Evolutionary conservation across 495 filamentous ascomycete species (phyloP).

Genomic region (Aspergillus bridgeri): DNA sequence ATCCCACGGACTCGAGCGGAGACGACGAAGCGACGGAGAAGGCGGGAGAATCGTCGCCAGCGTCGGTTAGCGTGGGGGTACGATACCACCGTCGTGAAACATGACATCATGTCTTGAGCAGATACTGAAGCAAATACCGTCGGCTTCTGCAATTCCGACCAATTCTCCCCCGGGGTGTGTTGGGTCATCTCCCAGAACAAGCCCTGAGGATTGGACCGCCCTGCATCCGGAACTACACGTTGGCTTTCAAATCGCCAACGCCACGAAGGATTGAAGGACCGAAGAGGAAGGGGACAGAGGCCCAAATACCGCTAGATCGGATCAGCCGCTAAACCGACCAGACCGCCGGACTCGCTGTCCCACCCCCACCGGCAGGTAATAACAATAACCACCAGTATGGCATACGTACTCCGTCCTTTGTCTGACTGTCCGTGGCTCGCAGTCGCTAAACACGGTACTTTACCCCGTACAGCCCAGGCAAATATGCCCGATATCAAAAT

Average conservation of each 20-base stretch:
- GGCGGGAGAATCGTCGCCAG: background rate
- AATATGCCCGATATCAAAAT: slow-evolving; percentile 6
- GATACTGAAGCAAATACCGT: too few species aligned
- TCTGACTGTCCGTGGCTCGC: too few species aligned
- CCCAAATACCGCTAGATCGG: slow-evolving; percentile 14
- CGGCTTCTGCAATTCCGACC: too few species aligned
- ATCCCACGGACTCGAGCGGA: background rate
- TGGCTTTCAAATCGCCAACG: too few species aligned
- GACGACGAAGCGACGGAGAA: background rate
- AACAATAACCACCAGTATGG: too few species aligned
- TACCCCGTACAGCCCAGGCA: background rate
- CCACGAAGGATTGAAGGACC: background rate
- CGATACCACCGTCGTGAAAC: background rate
- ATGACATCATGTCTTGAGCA: background rate
- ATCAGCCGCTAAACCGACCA: slow-evolving; percentile 28
- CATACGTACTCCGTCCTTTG: background rate
- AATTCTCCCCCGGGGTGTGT: too few species aligned
- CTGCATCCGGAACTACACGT: background rate
- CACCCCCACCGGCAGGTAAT: background rate
- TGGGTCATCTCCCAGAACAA: too few species aligned
- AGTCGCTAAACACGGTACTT: too few species aligned
- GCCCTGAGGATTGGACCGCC: background rate
- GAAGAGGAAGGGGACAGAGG: background rate
- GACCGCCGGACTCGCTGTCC: slow-evolving; percentile 21
- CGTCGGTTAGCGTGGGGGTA: background rate